Evolutionary conservation across 1,284 basidiomycete genomes (phyloP), one percentile per base, ranked within the genome.

Genomic region (Ustilago hordei): DNA sequence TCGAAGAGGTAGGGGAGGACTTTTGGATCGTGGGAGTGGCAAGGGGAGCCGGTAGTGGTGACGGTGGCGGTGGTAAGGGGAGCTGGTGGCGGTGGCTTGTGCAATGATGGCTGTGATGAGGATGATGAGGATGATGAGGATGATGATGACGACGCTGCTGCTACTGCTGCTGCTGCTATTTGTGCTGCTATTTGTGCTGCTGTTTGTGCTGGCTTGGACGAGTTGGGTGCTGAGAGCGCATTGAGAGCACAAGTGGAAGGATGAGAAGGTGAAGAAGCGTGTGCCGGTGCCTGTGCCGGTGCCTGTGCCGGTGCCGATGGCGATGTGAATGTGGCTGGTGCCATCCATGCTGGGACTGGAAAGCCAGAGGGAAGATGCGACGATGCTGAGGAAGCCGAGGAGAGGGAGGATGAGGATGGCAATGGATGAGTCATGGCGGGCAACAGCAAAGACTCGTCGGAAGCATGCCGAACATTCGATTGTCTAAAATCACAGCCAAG

Each of bases 1-100:
- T 81, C 84, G 45, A 86, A 83, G 19, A 75, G 63, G n/a, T 72
- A 73, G 0, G 84, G 84, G 6, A 85, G 72, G 38, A 72, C 66
- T 45, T 75, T 78, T 36, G 43, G 43, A 5, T 48, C 17, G 36
- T 39, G 35, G 12, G n/a, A 23, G 48, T 50, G 8, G 23, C 28
- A 50, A 8, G 48, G 28, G 28, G 48, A 50, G 31, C 48, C 50
- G 12, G 36, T 39, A 28, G 28, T 50, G 23, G n/a, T 56, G 43
- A 1, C 41, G 17, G n/a, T 11, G 43, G 52, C 34, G 50, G 19
- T 47, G 59, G 0, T 31, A 9, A 39, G 38, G 9, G 58, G 41
- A 23, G 60, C 6, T 52, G 60, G 23, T 15, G 55, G 12, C 41
- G 43, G 5, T 47, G 55, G n/a, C n/a, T 48, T 61, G 7, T 54